These are phyloP conservation scores for Penicillium paneum DNA, from an alignment of 2,329 filamentous ascomycete genomes.

Conservation along the genomic window DNA sequence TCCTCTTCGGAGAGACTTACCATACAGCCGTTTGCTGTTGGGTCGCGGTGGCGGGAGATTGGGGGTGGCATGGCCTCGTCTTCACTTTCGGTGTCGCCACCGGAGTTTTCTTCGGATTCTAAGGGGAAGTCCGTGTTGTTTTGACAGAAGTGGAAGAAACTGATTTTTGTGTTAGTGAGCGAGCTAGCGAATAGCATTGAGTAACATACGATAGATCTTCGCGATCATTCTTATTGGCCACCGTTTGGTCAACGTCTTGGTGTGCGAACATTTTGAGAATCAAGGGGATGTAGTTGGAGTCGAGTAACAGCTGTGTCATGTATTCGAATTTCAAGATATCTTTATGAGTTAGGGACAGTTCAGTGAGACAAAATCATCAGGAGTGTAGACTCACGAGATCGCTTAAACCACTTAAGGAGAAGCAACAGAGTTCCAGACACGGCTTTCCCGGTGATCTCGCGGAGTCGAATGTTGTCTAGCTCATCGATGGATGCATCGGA, in stretches of 20 bases:
- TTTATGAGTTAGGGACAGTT: conserved; percentile 36
- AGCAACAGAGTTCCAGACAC: conserved; percentile 84
- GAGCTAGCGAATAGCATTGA: not conserved
- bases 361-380: not conserved
- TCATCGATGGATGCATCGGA: conserved; percentile 60
- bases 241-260: conserved; percentile 86
- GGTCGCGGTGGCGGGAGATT: conserved; percentile 59
- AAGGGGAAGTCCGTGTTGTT: conserved; percentile 61
- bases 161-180: conserved; percentile 37
- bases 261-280: conserved; percentile 91
- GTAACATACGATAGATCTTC: conserved; percentile 69
- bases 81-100: conserved; percentile 49
- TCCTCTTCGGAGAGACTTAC: conserved; percentile 28
- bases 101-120: conserved; percentile 33
- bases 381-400: conserved; percentile 68
- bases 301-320: conserved; percentile 83
- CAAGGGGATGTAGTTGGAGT: conserved; percentile 91
- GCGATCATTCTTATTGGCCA: conserved; percentile 80
- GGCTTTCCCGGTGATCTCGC: conserved; percentile 88
- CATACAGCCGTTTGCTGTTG: conserved; percentile 24
- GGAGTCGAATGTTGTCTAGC: conserved; percentile 72
- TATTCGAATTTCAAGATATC: conserved; percentile 96
- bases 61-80: conserved; percentile 80
- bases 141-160: conserved; percentile 90
- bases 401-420: conserved; percentile 93